Conservation (phyloP, 805 yeast genomes). For the Candida mattraensis region DNA sequence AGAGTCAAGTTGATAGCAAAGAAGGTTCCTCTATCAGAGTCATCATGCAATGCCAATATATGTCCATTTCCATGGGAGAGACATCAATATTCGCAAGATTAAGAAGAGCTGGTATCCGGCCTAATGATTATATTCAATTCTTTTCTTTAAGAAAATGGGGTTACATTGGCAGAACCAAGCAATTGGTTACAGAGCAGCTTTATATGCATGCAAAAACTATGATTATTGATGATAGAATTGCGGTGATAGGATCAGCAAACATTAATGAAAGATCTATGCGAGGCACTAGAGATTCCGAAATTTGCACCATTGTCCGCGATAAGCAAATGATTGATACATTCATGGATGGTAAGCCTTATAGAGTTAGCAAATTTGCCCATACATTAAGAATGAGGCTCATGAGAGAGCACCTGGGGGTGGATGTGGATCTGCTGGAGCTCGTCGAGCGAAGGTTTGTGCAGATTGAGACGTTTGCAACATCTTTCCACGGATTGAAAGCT, state of each 20-base stretch:
- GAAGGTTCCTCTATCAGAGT: constrained; percentile 95
- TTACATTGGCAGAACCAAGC: constrained; percentile 71
- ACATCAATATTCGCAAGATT: constrained; percentile 84
- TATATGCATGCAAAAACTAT: constrained; percentile 91
- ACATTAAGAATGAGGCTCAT: constrained; percentile 84
- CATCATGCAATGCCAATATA: constrained; percentile 94
- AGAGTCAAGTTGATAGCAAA: constrained; percentile 85
- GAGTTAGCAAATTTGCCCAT: constrained; percentile 87
- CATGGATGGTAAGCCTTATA: constrained; percentile 81
- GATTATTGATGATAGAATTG: constrained; percentile 90
- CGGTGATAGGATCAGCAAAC: constrained; percentile 96
- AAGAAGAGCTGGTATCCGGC: constrained; percentile 75
- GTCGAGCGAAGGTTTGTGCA: constrained; percentile 69
- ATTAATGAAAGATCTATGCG: constrained; percentile 96
- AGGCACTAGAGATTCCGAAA: constrained; percentile 92
- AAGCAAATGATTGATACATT: constrained; percentile 62
- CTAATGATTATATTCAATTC: constrained; percentile 89
- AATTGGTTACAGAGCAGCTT: constrained; percentile 82
- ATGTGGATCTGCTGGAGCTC: constrained; percentile 79
- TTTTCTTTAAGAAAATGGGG: constrained; percentile 96
- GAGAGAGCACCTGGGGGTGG: constrained; percentile 96
- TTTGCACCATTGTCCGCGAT: constrained; percentile 87
- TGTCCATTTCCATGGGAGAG: constrained; percentile 88
- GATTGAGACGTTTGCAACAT: constrained; percentile 46
- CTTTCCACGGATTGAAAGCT: constrained; percentile 42